A percentile compares a stretch with the other conserved stretches of the same genome.
phyloP scores from a whole-genome alignment of 176 grass and related monocot species.

The Carex kokanica region DNA sequence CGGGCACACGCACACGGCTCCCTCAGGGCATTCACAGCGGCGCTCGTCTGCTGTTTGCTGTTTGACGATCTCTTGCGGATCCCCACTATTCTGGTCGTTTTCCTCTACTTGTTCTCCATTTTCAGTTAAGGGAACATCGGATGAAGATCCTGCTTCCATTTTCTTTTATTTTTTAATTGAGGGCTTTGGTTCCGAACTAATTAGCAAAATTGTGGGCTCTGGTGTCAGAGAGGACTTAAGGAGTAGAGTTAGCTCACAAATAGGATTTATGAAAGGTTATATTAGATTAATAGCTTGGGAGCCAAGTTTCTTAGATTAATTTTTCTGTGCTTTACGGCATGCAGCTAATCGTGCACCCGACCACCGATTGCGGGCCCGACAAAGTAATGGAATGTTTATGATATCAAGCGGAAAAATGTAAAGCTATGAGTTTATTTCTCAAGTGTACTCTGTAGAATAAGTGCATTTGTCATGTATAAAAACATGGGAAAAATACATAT shows the following conservation, averaged over 20 bases:
- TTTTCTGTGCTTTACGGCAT: not conserved
- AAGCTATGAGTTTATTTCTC: no score
- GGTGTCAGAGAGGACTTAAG: not conserved
- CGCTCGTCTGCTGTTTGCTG: not conserved
- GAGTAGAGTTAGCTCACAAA: not conserved
- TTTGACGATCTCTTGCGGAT: constrained; percentile 1
- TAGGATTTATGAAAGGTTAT: not conserved
- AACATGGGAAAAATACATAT: no score
- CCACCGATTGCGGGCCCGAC: no score
- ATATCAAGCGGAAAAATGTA: no score
- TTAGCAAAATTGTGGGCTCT: not conserved
- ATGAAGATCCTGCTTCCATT: constrained; percentile 14
- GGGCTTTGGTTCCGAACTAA: not conserved
- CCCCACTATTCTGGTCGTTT: not conserved
- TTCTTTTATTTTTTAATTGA: not conserved
- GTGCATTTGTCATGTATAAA: no score
- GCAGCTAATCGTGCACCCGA: not conserved
- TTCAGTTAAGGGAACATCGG: not conserved
- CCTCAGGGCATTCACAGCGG: constrained; percentile 5
- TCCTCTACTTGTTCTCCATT: not conserved
- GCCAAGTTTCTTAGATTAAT: not conserved
- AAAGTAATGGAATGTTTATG: no score
- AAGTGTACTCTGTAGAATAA: no score
- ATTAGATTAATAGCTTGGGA: not conserved
- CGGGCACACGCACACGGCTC: constrained; percentile 14